Base-by-base conservation (phyloP, 768 basidiomycete genomes). In the Pholiota microspora region DNA sequence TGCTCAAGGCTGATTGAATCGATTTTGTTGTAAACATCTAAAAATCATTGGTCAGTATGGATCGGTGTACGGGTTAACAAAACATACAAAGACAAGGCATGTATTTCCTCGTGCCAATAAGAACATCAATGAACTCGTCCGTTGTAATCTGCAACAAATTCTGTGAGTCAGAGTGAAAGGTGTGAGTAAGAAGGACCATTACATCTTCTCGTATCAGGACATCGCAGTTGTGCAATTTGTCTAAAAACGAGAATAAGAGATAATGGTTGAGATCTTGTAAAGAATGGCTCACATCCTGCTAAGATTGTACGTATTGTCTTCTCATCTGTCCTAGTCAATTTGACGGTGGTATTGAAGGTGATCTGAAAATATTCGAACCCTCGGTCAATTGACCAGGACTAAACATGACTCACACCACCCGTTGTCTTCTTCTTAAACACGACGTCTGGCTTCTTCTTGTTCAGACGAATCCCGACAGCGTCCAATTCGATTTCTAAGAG, bases 201-300 rank as follows among this genome's bases (percentile, higher is more conserved):
- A 97, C 94, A 72, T 99, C 96, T 77, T 99, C 95, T 66, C 97
- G 81, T 62, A 99, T 93, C 94, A 98, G 96, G 7, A 98, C 88
- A 71, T 99, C 96, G 66, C 94, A 96, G 64, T 96, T 92, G 65
- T 93, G 92, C 25, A 94, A 71, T 70, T 92, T 94, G 68, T 93
- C 90, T 92, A 58, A 4, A 40, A 8, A n/a, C n/a, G 40, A n/a
- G 47, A 16, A 18, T 12, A 27, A 28, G 45, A 29, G 27, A 45
- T 46, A 27, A 21, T 24, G 45, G 15, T 23, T n/a, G 12, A 10
- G 9, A 21, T 29, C 7, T 35, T 6, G 48, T 38, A n/a, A 12
- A 12, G 49, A 40, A 51, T 29, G 36, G 74, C 82, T 57, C 71
- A 87, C 94, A 96, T 34, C 91, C 83, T 54, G 94, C 91, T 36